Percentiles rank a stretch among this genome's conserved stretches.
Evolutionary conservation across 257 asterid genomes (phyloP).

Genomic region (Gynochthodes officinalis): DNA sequence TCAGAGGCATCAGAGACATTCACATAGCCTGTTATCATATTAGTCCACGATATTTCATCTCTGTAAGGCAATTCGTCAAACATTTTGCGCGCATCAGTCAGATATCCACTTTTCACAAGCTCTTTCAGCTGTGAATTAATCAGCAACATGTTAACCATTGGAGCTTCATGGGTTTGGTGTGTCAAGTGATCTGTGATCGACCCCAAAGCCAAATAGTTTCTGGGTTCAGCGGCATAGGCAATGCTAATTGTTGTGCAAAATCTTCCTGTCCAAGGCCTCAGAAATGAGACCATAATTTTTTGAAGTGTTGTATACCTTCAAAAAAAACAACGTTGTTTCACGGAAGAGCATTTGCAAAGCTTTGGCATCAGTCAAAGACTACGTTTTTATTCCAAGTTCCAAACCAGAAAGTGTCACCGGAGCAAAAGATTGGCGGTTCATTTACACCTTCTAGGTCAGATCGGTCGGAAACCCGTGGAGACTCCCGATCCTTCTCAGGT

Average conservation of each 20-base stretch:
- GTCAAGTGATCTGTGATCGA: slow-evolving; percentile 14
- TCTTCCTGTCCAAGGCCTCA: slow-evolving; percentile 28
- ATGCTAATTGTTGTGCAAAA: slow-evolving; percentile 30
- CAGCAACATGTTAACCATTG: slow-evolving; percentile 32
- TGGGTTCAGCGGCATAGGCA: slow-evolving; percentile 38
- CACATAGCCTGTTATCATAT: slow-evolving; percentile 75
- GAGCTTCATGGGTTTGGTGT: slow-evolving; percentile 23
- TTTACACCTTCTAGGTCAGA: neutral
- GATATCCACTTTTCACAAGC: slow-evolving; percentile 43
- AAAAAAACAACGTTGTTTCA: neutral
- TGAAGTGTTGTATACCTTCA: neutral
- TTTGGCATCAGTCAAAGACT: neutral
- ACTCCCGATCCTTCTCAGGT: neutral
- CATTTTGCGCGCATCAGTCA: slow-evolving; percentile 61
- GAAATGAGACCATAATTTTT: slow-evolving; percentile 5
- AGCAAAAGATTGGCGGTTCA: neutral
- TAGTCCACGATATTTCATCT: slow-evolving; percentile 84
- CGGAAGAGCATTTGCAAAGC: neutral
- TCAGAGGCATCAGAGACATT: slow-evolving; percentile 46
- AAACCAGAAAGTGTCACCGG: neutral
- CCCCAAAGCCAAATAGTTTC: slow-evolving; percentile 25
- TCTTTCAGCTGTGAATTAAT: slow-evolving; percentile 53
- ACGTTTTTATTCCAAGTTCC: neutral
- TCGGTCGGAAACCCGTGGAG: neutral
- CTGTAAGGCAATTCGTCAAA: slow-evolving; percentile 63